Conservation (phyloP, 2,329 filamentous ascomycete genomes). For the Rasamsonia emersonii region DNA sequence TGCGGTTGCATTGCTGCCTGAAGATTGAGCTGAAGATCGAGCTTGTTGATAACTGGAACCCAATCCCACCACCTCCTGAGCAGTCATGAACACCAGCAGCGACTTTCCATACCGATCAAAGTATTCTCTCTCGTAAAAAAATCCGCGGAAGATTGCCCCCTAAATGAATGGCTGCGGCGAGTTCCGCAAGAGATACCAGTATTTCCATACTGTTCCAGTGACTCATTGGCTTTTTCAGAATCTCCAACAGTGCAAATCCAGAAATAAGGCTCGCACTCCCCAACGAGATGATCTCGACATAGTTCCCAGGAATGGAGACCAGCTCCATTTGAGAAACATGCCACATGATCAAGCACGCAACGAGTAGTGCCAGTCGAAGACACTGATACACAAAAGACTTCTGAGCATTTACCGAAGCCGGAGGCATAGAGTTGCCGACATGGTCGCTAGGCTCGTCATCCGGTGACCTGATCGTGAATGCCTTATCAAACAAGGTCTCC, state of each 20-base stretch:
- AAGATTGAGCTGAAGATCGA: slow-evolving; percentile 1
- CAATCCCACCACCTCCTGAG: slow-evolving; percentile 26
- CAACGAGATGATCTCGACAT: slow-evolving; percentile 29
- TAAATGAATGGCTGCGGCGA: slow-evolving; percentile 29
- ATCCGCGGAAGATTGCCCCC: slow-evolving; percentile 25
- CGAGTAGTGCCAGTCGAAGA: slow-evolving; percentile 21
- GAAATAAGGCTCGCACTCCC: slow-evolving; percentile 31
- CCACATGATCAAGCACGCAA: slow-evolving; percentile 24
- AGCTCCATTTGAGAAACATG: slow-evolving; percentile 21
- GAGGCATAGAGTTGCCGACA: slow-evolving; percentile 7
- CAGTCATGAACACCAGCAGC: slow-evolving; percentile 30
- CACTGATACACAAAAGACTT: slow-evolving; percentile 18
- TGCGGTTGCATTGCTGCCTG: slow-evolving; percentile 7
- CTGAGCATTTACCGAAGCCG: slow-evolving; percentile 7
- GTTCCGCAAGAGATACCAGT: slow-evolving; percentile 28
- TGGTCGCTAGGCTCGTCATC: slow-evolving; percentile 17
- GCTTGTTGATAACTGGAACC: slow-evolving; percentile 14
- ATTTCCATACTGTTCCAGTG: slow-evolving; percentile 33
- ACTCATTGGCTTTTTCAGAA: slow-evolving; percentile 26
- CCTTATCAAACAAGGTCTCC: slow-evolving; percentile 37
- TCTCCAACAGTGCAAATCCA: slow-evolving; percentile 32
- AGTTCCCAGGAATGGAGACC: slow-evolving; percentile 26
- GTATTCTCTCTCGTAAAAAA: slow-evolving; percentile 21
- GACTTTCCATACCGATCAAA: slow-evolving; percentile 32
- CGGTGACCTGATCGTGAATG: slow-evolving; percentile 32